A percentile compares a stretch with the other conserved stretches of the same genome.
These are phyloP conservation scores for Kodamaea ohmeri DNA, from an alignment of 1,139 yeast species.

Conservation along the genomic window DNA sequence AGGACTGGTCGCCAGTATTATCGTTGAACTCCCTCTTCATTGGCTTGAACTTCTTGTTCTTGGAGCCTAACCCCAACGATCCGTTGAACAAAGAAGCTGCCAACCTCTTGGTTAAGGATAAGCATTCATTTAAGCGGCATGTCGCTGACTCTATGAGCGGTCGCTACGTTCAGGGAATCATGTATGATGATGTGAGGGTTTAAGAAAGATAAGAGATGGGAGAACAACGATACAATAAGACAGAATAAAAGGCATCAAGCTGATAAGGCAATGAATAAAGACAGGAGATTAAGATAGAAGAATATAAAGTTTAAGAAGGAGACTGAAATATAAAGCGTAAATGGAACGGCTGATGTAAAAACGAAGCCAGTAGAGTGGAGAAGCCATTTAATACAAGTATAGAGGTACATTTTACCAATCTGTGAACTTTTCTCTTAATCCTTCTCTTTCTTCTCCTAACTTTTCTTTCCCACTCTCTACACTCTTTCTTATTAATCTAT, in stretches of 20 bases:
- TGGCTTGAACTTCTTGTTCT: slow-evolving; percentile 80
- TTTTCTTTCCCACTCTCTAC: no score
- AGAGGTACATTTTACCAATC: no score
- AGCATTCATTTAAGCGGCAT: slow-evolving; percentile 51
- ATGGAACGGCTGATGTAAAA: no score
- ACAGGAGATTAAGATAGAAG: no score
- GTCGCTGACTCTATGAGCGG: slow-evolving; percentile 75
- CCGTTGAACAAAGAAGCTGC: slow-evolving; percentile 94
- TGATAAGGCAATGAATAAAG: no score
- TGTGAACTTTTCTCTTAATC: no score
- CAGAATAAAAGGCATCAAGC: background rate
- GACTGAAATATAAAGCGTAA: no score
- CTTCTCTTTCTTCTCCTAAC: no score
- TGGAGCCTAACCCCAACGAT: slow-evolving; percentile 90
- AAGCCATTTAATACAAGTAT: no score
- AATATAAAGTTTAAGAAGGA: no score
- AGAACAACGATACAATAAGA: background rate
- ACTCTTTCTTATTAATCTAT: no score
- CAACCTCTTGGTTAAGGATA: slow-evolving; percentile 59
- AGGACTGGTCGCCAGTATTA: slow-evolving; percentile 95
- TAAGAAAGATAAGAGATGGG: background rate
- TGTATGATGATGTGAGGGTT: slow-evolving; percentile 58
- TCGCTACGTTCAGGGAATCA: slow-evolving; percentile 53
- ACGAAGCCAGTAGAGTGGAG: no score
- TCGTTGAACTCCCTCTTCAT: slow-evolving; percentile 77